Base-by-base conservation (phyloP, 768 basidiomycete genomes). In the Serpula lacrymans region DNA sequence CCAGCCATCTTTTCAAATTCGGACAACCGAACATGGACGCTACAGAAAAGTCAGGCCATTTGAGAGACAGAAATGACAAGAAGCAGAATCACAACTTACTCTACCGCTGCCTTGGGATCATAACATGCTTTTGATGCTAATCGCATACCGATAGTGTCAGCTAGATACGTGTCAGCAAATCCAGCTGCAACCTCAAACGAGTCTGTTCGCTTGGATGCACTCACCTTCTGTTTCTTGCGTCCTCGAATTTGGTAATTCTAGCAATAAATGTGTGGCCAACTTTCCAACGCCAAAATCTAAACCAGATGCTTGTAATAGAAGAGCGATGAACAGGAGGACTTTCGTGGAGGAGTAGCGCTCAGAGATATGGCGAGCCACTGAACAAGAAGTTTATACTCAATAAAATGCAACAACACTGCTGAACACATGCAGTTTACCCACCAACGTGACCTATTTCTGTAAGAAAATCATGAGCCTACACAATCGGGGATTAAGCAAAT, bases 121-220 rank as follows among this genome's bases (percentile, higher is more conserved):
- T 80, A 97, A 63, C 94, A 98, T 0, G 92, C 94, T 49, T 72
- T 75, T 36, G 89, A 74, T 67, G 85, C 84, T 20, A 97, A 69
- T 5, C 74, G 72, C 33, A 97, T 60, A 6, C 95, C 94, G 37
- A 98, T 84, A 21, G 78, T 72, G 57, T 97, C 94, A 26, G 94
- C 94, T 90, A 48, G 12, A n/a, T 24, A 34, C 12, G 9, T 12
- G 23, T 26, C 9, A 18, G 14, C 44, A 28, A 31, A 9, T 27
- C 33, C 16, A n/a, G n/a, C n/a, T n/a, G n/a, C n/a, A n/a, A n/a
- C n/a, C n/a, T n/a, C n/a, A n/a, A n/a, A n/a, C 6, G 16, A 39
- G 16, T 12, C 35, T 13, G 10, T 3, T 37, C 20, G 9, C 28
- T n/a, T n/a, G n/a, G n/a, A n/a, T n/a, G n/a, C 18, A 27, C 54